These are phyloP conservation scores for Xylaria scruposa DNA, from an alignment of 495 filamentous ascomycete genomes.

Conservation along the genomic window DNA sequence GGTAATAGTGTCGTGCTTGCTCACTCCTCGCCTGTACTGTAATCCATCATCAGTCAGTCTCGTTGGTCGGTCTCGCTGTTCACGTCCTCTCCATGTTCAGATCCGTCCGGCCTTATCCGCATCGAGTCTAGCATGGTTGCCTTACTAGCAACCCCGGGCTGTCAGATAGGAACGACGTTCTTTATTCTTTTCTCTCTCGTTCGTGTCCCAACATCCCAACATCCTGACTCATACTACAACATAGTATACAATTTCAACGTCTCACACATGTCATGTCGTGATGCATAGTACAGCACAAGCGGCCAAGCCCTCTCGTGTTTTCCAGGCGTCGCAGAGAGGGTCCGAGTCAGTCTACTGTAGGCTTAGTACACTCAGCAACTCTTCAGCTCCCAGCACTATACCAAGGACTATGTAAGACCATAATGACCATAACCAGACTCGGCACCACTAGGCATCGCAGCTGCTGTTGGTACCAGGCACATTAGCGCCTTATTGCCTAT, in stretches of 20 bases:
- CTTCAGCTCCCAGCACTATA: neutral
- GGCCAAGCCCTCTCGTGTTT: neutral
- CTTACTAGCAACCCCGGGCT: conserved; percentile 5
- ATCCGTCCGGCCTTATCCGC: neutral
- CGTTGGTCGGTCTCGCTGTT: neutral
- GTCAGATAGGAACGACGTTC: neutral
- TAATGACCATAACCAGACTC: neutral
- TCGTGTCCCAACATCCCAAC: neutral
- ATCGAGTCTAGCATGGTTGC: neutral
- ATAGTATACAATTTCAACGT: neutral
- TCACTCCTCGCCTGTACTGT: neutral
- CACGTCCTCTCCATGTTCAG: neutral
- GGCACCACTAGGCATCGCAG: neutral
- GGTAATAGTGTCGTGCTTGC: neutral
- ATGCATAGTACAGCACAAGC: neutral
- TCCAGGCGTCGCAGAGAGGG: neutral
- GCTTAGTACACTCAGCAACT: neutral
- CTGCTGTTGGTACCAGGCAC: neutral
- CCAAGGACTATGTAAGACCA: neutral
- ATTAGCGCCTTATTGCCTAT: neutral
- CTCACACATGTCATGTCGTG: neutral
- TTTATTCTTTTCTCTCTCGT: neutral
- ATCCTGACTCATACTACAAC: conserved; percentile 10
- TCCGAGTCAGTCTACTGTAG: neutral
- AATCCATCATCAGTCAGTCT: neutral